Evolutionary conservation across 208 protist genomes (phyloP), one percentile per base, ranked within the genome.

Genomic region (Leishmania tropica): DNA sequence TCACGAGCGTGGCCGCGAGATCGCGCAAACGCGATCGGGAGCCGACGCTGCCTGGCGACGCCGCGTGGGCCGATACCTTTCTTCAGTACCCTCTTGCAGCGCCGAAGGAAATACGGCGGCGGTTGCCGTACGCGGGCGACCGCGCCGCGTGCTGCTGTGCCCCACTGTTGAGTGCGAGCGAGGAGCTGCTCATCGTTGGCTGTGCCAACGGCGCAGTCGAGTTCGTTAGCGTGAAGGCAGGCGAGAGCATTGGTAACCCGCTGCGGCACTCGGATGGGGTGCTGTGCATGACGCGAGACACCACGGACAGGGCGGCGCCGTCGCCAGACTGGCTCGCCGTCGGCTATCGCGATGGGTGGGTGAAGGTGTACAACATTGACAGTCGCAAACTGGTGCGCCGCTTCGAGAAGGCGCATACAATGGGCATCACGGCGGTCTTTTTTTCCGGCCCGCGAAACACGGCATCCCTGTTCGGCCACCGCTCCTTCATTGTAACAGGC

Each of bases 331-430:
- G 94, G 93, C 81, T 96, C 3, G 94, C 87, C 0, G 89, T 95
- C 6, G 94, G 94, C 40, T 96, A 95, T 81, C 91, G 94, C 21
- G 92, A 96, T 76, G 94, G 94, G 3, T 89, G 85, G 81, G 88
- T 97, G 24, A 95, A 96, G 79, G 86, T 97, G 45, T 97, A 94
- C 85, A 94, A 96, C 75, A 60, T 86, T 6, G 81, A 85, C 51
- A 90, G 81, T 28, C 86, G 88, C 82, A 92, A 94, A 76, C 83
- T 97, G 48, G 85, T 95, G 56, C 90, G 94, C 24, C 90, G 91
- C 58, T 96, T 97, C 81, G 72, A 86, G 45, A 79, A 83, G 56
- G 87, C 88, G 64, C 93, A 97, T 82, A 42, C 80, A 15, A 84
- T 90, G 35, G 94, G 94, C 58, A 89, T 97, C 31, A 95, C 86